Conservation (phyloP, 1,284 basidiomycete genomes). For the Boletus subluridellus region DNA sequence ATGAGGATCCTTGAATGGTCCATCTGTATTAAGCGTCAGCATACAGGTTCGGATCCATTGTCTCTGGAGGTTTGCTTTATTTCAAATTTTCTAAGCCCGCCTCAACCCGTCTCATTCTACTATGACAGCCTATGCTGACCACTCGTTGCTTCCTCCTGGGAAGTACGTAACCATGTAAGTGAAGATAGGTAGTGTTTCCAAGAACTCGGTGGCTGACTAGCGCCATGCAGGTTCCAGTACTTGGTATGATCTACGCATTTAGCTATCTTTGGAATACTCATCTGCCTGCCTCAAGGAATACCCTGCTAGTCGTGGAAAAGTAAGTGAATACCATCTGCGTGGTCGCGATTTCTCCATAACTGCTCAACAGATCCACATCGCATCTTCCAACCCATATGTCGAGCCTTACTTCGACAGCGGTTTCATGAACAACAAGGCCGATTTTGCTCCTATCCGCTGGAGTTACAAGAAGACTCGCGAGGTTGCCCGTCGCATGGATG, state of each 20-base stretch:
- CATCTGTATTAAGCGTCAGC: not conserved
- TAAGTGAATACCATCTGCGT: conserved; percentile 18
- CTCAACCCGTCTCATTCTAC: not conserved
- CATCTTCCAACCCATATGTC: conserved; percentile 56
- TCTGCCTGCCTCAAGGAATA: conserved; percentile 42
- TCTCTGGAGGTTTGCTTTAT: conserved; percentile 46
- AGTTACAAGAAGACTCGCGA: conserved; percentile 73
- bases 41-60: conserved; percentile 60
- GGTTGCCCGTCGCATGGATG: conserved; percentile 68
- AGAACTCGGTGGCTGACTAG: not conserved
- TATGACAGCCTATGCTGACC: conserved; percentile 61
- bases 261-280: not conserved
- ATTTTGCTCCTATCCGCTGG: conserved; percentile 73
- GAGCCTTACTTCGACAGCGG: conserved; percentile 67
- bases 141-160: conserved; percentile 62
- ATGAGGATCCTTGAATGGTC: not conserved
- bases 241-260: conserved; percentile 30
- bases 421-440: conserved; percentile 74
- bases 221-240: conserved; percentile 52
- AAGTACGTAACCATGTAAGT: conserved; percentile 64
- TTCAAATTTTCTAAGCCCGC: not conserved
- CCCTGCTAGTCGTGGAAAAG: conserved; percentile 64
- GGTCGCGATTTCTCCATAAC: conserved; percentile 4
- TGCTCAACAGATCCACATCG: conserved; percentile 56
- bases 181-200: not conserved